Percentiles rank a stretch among this genome's conserved stretches.
These are phyloP conservation scores for Solanum tarijense DNA, from an alignment of 257 asterid genomes.

Conservation along the genomic window DNA sequence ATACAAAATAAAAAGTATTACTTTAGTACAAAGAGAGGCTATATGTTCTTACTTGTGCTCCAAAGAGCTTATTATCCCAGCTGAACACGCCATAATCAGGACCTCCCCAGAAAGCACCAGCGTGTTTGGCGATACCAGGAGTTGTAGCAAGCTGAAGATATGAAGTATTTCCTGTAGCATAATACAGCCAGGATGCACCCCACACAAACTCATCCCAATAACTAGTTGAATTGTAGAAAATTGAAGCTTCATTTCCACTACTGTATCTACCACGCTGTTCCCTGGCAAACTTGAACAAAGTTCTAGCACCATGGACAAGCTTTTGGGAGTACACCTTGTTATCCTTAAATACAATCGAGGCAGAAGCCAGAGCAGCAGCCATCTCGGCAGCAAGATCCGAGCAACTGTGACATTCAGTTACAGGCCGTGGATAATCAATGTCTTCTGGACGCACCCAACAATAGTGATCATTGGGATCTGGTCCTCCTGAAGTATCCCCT, in stretches of 20 bases:
- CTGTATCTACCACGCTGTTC: conserved; percentile 87
- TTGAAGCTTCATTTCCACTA: conserved; percentile 51
- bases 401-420: conserved; percentile 53
- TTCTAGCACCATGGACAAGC: conserved; percentile 91
- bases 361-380: conserved; percentile 98
- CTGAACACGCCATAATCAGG: conserved; percentile 78
- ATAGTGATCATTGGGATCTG: conserved; percentile 65
- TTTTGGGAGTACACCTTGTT: conserved; percentile 77
- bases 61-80: conserved; percentile 95
- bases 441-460: conserved; percentile 98
- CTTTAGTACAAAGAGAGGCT: not conserved
- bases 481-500: conserved; percentile 73
- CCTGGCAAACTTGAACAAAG: conserved; percentile 68
- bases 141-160: conserved; percentile 86
- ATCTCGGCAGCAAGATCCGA: conserved; percentile 93
- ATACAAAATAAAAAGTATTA: not conserved
- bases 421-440: conserved; percentile 72
- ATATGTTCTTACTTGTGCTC: conserved; percentile 61
- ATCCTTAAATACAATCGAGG: conserved; percentile 90
- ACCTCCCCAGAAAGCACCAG: conserved; percentile 97
- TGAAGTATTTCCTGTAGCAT: conserved; percentile 79
- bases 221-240: conserved; percentile 67
- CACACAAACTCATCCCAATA: conserved; percentile 86
- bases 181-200: conserved; percentile 96
- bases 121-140: conserved; percentile 66